phyloP scores from a whole-genome alignment of 139 green algal species.

The Auxenochlorella pyrenoidosa region DNA sequence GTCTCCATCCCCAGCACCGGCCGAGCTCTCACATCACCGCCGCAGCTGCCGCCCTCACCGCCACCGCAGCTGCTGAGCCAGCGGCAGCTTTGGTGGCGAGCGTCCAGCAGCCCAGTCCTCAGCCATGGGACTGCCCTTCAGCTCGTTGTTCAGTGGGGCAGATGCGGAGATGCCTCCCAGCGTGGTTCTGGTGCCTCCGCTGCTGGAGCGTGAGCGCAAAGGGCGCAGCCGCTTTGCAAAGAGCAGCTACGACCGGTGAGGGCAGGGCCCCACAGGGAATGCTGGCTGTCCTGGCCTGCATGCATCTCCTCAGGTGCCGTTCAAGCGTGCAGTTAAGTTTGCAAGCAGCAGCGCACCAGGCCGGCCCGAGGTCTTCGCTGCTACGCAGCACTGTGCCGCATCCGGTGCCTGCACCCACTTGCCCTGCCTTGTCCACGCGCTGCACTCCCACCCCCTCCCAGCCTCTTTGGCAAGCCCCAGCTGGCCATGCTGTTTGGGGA shows the following conservation, averaged over 20 bases:
- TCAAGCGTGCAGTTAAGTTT: no score
- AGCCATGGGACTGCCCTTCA: conserved; percentile 5
- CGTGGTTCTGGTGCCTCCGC: conserved; percentile 49
- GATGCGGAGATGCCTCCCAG: conserved; percentile 13
- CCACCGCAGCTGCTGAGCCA: neutral
- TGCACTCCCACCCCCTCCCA: neutral
- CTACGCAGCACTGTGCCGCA: neutral
- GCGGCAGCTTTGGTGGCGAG: neutral
- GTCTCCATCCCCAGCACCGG: no score
- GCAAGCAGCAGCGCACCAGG: neutral
- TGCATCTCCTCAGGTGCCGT: neutral
- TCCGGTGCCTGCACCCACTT: neutral
- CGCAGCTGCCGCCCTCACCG: neutral
- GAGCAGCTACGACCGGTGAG: conserved; percentile 56
- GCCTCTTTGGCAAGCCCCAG: conserved; percentile 64
- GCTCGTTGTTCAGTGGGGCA: neutral
- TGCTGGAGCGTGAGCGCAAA: conserved; percentile 39
- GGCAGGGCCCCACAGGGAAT: neutral
- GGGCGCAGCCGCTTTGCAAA: conserved; percentile 60
- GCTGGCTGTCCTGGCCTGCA: neutral
- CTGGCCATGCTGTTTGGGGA: conserved; percentile 70
- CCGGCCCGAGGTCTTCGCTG: neutral
- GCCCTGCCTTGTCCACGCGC: neutral
- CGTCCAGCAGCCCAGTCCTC: neutral
- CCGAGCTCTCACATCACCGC: neutral